Evolutionary conservation across 148 eudicot genomes (phyloP).

Genomic region (Rhododendron ovatum): DNA sequence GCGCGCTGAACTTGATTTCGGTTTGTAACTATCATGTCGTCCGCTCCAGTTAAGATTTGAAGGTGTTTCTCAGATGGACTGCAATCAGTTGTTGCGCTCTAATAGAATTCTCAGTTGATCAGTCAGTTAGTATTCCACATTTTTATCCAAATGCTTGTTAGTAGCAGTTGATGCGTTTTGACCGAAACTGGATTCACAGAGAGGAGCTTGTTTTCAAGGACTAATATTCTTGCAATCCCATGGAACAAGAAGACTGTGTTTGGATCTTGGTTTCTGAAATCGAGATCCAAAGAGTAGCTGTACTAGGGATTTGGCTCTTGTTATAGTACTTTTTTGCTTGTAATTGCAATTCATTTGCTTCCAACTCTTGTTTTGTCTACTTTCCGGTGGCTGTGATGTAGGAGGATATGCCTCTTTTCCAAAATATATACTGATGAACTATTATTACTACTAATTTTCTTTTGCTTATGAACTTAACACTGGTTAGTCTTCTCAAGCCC

Average conservation of each 20-base stretch:
- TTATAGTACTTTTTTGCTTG: not conserved
- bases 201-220: not conserved
- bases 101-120: not conserved
- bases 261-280: not conserved
- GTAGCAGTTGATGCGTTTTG: not conserved
- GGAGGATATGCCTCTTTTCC: not conserved
- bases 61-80: not conserved
- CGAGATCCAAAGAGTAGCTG: not conserved
- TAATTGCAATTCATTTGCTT: not conserved
- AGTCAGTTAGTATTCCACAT: not conserved
- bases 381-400: not conserved
- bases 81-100: not conserved
- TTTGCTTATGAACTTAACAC: not conserved
- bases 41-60: not conserved
- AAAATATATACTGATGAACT: not conserved
- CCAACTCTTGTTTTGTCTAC: not conserved
- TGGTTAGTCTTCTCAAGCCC: not conserved
- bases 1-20: conserved; percentile 64
- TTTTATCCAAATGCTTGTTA: not conserved
- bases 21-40: conserved; percentile 26
- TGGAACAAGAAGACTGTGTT: not conserved
- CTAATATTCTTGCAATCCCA: not conserved
- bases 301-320: not conserved
- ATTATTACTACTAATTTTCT: not conserved
- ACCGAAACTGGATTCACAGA: not conserved